Percentiles rank a stretch among this genome's conserved stretches.
These are phyloP conservation scores for Botrytis fragariae DNA, from an alignment of 2,329 filamentous ascomycete species.

Conservation along the genomic window DNA sequence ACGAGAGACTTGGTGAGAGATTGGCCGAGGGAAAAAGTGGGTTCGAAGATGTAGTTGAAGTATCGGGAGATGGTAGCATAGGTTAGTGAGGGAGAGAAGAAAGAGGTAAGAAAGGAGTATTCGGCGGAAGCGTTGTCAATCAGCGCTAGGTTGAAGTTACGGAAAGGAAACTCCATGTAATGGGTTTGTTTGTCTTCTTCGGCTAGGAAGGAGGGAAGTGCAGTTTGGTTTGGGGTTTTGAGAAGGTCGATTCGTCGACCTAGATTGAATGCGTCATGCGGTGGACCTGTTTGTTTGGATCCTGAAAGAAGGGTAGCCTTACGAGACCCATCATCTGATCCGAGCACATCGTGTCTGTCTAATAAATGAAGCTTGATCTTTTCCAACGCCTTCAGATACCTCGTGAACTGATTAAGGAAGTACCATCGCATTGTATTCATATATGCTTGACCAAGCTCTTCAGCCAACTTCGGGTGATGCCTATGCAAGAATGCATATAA, in stretches of 20 bases:
- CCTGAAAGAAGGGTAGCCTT: slow-evolving; percentile 60
- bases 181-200: slow-evolving; percentile 86
- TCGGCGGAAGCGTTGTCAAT: slow-evolving; percentile 93
- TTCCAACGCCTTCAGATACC: slow-evolving; percentile 79
- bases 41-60: slow-evolving; percentile 85
- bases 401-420: slow-evolving; percentile 84
- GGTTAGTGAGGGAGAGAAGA: slow-evolving; percentile 77
- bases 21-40: slow-evolving; percentile 82
- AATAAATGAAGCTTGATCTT: slow-evolving; percentile 80
- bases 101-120: slow-evolving; percentile 87
- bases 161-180: slow-evolving; percentile 86
- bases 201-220: slow-evolving; percentile 82
- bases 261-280: slow-evolving; percentile 85
- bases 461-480: slow-evolving; percentile 77
- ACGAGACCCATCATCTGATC: slow-evolving; percentile 69
- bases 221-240: slow-evolving; percentile 67
- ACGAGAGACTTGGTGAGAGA: slow-evolving; percentile 72
- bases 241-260: slow-evolving; percentile 83
- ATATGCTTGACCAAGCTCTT: slow-evolving; percentile 90
- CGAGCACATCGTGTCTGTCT: slow-evolving; percentile 81
- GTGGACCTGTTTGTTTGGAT: slow-evolving; percentile 51
- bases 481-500: slow-evolving; percentile 80
- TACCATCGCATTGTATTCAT: slow-evolving; percentile 99
- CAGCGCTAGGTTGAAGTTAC: slow-evolving; percentile 90
- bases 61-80: slow-evolving; percentile 77